Evolutionary conservation across 768 basidiomycete species (phyloP).

Genomic region (Rubroboletus pulcherrimus): DNA sequence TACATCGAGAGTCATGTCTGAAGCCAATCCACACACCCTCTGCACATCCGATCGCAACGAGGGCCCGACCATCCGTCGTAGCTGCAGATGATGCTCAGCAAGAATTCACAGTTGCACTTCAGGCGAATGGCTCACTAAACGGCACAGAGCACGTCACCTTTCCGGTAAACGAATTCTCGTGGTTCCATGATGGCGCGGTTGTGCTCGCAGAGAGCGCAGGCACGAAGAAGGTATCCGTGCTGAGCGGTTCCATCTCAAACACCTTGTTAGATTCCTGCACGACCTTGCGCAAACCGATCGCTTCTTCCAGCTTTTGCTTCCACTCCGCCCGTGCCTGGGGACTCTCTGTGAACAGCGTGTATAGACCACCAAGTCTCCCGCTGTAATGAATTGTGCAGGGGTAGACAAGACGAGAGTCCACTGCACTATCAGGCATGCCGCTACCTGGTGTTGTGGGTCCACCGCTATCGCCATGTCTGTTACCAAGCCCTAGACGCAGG

Average conservation of each 20-base stretch:
- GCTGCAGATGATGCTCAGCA: slow-evolving; percentile 39
- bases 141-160: slow-evolving; percentile 95
- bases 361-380: slow-evolving; percentile 81
- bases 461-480: slow-evolving; percentile 31
- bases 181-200: slow-evolving; percentile 52
- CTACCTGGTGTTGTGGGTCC: slow-evolving; percentile 27
- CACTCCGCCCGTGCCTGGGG: slow-evolving; percentile 74
- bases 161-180: slow-evolving; percentile 70
- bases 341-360: slow-evolving; percentile 85
- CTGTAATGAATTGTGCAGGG: slow-evolving; percentile 89
- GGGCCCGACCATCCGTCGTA: slow-evolving; percentile 76
- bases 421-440: slow-evolving; percentile 36
- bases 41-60: slow-evolving; percentile 91
- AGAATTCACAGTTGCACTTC: background rate
- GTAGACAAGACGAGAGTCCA: slow-evolving; percentile 74
- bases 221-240: slow-evolving; percentile 82
- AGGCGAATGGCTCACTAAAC: slow-evolving; percentile 54
- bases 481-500: slow-evolving; percentile 54
- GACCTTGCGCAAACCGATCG: slow-evolving; percentile 75
- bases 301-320: slow-evolving; percentile 87
- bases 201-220: slow-evolving; percentile 55
- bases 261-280: slow-evolving; percentile 94
- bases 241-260: slow-evolving; percentile 89
- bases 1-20: slow-evolving; percentile 82
- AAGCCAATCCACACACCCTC: slow-evolving; percentile 97